Conservation (phyloP, 306 rosid genomes). For the Pyrus pyrifolia region DNA sequence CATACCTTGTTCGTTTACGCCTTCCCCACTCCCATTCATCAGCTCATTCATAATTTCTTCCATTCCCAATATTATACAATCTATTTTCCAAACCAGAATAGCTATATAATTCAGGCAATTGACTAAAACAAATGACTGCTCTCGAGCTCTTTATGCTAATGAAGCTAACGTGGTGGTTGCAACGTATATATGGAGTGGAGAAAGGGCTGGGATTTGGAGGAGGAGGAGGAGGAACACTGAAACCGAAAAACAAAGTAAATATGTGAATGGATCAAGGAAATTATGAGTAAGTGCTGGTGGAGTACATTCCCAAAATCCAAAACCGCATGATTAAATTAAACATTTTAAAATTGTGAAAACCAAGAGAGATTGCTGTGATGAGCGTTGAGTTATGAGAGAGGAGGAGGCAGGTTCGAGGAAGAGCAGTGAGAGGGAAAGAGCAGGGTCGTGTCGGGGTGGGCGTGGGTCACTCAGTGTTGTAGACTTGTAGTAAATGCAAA, state of each 20-base stretch:
- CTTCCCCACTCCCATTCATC: slow-evolving; percentile 31
- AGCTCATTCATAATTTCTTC: slow-evolving; percentile 53
- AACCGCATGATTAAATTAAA: too few species aligned
- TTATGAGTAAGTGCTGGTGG: too few species aligned
- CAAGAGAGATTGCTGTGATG: not conserved
- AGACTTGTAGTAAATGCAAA: slow-evolving; percentile 15
- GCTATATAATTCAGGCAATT: too few species aligned
- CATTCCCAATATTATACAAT: slow-evolving; percentile 29
- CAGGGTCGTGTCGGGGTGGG: too few species aligned
- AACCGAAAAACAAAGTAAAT: slow-evolving; percentile 11
- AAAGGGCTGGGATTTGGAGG: not conserved
- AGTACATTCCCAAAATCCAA: too few species aligned
- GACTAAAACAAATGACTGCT: not conserved
- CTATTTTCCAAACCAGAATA: not conserved
- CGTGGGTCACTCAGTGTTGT: not conserved
- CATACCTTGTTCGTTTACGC: slow-evolving; percentile 47
- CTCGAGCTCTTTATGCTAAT: not conserved
- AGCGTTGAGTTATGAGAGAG: not conserved
- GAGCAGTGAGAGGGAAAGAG: not conserved
- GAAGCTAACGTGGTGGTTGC: not conserved
- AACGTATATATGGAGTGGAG: not conserved
- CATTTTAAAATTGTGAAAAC: too few species aligned
- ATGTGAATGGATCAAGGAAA: not conserved
- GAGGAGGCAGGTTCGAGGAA: not conserved
- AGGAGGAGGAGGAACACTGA: slow-evolving; percentile 13